Conservation (phyloP, 768 basidiomycete species). For the Amanita inopinata region DNA sequence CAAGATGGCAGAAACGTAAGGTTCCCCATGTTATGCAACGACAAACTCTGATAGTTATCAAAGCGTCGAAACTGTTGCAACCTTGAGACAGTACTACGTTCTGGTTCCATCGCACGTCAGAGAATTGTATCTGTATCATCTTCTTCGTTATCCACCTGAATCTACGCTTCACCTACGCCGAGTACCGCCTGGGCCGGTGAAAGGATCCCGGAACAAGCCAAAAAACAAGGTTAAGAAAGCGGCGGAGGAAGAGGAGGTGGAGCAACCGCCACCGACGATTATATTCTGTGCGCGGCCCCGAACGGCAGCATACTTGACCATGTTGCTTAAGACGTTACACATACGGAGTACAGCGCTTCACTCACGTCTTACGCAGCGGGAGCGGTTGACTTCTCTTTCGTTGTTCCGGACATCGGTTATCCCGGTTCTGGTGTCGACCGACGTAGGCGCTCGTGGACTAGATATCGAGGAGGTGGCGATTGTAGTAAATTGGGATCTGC, state of each 20-base stretch:
- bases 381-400: conserved; percentile 75
- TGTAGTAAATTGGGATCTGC: conserved; percentile 97
- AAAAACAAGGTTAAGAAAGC: conserved; percentile 29
- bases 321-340: conserved; percentile 62
- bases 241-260: conserved; percentile 38
- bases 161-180: conserved; percentile 61
- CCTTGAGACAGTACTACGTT: conserved; percentile 80
- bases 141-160: conserved; percentile 84
- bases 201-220: conserved; percentile 23
- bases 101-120: conserved; percentile 93
- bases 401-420: conserved; percentile 80
- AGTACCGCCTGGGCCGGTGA: conserved; percentile 43
- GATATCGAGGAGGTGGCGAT: conserved; percentile 96
- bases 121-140: conserved; percentile 83
- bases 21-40: neutral
- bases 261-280: conserved; percentile 89
- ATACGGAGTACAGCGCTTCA: conserved; percentile 88
- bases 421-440: conserved; percentile 88
- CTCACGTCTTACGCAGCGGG: conserved; percentile 87
- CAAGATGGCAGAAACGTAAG: conserved; percentile 60
- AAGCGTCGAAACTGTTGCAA: conserved; percentile 85
- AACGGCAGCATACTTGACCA: conserved; percentile 84
- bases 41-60: conserved; percentile 6
- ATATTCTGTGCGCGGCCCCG: conserved; percentile 84
- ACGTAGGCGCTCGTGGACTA: conserved; percentile 90